phyloP scores from a whole-genome alignment of 257 asterid genomes.

The Coffea canephora region DNA sequence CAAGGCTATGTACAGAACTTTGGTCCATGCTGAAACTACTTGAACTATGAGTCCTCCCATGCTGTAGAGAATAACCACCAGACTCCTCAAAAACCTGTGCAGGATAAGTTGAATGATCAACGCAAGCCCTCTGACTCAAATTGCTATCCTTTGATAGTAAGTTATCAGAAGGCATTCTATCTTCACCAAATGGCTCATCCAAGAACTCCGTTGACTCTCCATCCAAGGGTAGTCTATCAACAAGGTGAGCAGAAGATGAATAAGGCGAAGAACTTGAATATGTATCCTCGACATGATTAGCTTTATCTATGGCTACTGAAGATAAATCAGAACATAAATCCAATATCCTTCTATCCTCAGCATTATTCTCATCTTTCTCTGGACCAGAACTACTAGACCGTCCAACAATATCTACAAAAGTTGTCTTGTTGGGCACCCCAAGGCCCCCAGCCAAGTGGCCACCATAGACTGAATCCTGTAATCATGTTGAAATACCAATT shows the following conservation, averaged over 20 bases:
- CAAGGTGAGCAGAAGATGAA: constrained; percentile 36
- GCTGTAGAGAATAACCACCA: constrained; percentile 37
- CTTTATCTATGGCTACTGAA: constrained; percentile 30
- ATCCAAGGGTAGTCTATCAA: constrained; percentile 29
- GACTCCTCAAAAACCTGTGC: constrained; percentile 45
- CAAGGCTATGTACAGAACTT: constrained; percentile 49
- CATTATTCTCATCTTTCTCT: constrained; percentile 48
- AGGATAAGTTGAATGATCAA: constrained; percentile 44
- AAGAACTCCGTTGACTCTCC: constrained; percentile 28
- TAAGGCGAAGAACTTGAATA: constrained; percentile 23
- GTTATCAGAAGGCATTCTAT: constrained; percentile 31
- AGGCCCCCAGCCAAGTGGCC: constrained; percentile 29
- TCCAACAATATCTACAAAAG: constrained; percentile 89
- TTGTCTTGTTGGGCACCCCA: constrained; percentile 47
- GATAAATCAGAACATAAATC: constrained; percentile 35
- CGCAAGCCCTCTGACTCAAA: constrained; percentile 34
- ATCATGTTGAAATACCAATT: constrained; percentile 1
- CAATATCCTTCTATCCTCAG: constrained; percentile 33
- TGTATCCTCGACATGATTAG: constrained; percentile 25
- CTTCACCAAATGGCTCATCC: constrained; percentile 46
- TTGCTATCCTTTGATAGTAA: constrained; percentile 41
- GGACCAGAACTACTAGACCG: constrained; percentile 47
- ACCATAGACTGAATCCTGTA: constrained; percentile 24
- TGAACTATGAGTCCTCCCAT: constrained; percentile 39
- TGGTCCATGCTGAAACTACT: constrained; percentile 42